These are phyloP conservation scores for Cyclaneusma minus DNA, from an alignment of 2,329 filamentous ascomycete genomes.

Conservation along the genomic window DNA sequence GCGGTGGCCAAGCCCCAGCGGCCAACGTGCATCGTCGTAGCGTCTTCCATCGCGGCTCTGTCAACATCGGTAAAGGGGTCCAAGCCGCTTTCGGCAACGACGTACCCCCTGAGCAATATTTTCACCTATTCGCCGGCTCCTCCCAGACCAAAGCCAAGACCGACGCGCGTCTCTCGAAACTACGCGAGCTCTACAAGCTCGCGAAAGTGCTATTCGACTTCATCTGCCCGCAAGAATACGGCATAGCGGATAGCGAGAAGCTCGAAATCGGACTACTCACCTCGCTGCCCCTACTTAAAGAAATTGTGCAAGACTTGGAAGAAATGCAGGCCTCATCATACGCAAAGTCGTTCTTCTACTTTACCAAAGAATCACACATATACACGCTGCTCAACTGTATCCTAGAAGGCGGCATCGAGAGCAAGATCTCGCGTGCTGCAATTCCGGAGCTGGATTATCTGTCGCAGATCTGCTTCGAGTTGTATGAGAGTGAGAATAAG, in stretches of 20 bases:
- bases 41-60: too few relatives aligned
- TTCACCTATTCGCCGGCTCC: constrained; percentile 74
- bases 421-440: constrained; percentile 87
- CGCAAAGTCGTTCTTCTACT: constrained; percentile 95
- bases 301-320: constrained; percentile 93
- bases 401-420: constrained; percentile 88
- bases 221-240: constrained; percentile 96
- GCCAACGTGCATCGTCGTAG: too few relatives aligned
- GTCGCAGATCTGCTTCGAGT: constrained; percentile 92
- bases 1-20: constrained; percentile 2
- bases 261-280: constrained; percentile 95
- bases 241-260: constrained; percentile 89
- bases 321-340: constrained; percentile 92
- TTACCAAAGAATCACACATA: constrained; percentile 97
- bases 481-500: constrained; percentile 86
- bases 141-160: constrained; percentile 62
- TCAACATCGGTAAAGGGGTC: too few relatives aligned
- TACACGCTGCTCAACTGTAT: constrained; percentile 98
- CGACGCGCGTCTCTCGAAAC: constrained; percentile 71
- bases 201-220: constrained; percentile 96
- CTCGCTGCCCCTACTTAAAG: constrained; percentile 81
- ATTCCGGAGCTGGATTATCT: constrained; percentile 97
- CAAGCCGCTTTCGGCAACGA: constrained; percentile 33
- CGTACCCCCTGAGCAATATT: constrained; percentile 55
- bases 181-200: constrained; percentile 84